Evolutionary conservation across 23 red algal species (phyloP).

Genomic region (Gracilaria domingensis): DNA sequence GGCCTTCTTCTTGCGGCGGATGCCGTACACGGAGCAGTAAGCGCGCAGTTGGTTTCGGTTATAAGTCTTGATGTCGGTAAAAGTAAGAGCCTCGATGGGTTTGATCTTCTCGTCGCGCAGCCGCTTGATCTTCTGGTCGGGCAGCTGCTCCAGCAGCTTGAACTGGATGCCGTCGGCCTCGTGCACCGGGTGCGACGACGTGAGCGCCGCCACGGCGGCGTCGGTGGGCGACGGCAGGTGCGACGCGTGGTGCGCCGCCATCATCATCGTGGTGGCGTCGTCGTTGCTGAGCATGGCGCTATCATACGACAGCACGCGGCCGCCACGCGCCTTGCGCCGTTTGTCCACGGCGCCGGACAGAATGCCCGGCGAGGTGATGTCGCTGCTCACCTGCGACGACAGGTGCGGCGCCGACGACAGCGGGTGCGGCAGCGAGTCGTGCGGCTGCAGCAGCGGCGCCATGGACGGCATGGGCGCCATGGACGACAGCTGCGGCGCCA

Average conservation of each 20-base stretch:
- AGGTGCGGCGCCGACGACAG: conserved; percentile 34
- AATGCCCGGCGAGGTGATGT: conserved; percentile 41
- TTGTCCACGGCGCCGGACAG: conserved; percentile 66
- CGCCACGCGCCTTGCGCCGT: conserved; percentile 4
- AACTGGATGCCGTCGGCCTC: conserved; percentile 77
- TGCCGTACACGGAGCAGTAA: conserved; percentile 90
- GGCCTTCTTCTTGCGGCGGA: conserved; percentile 83
- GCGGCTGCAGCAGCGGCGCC: conserved; percentile 21
- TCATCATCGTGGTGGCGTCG: conserved; percentile 58
- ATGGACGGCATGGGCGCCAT: conserved; percentile 30
- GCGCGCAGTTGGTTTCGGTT: conserved; percentile 94
- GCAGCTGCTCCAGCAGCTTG: conserved; percentile 67
- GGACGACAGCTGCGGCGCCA: too few species aligned
- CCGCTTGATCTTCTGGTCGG: conserved; percentile 66
- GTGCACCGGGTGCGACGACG: conserved; percentile 47
- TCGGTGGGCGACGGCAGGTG: conserved; percentile 34
- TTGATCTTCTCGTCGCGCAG: conserved; percentile 76
- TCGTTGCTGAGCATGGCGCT: conserved; percentile 49
- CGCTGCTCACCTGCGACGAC: background rate
- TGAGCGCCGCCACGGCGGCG: conserved; percentile 18
- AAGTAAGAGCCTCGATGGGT: conserved; percentile 86
- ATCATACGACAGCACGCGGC: background rate
- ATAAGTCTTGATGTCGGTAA: conserved; percentile 88
- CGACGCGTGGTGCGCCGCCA: conserved; percentile 67
- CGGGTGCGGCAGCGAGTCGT: conserved; percentile 22